Conservation (phyloP, 768 basidiomycete genomes). For the Candolleomyces aberdarensis region DNA sequence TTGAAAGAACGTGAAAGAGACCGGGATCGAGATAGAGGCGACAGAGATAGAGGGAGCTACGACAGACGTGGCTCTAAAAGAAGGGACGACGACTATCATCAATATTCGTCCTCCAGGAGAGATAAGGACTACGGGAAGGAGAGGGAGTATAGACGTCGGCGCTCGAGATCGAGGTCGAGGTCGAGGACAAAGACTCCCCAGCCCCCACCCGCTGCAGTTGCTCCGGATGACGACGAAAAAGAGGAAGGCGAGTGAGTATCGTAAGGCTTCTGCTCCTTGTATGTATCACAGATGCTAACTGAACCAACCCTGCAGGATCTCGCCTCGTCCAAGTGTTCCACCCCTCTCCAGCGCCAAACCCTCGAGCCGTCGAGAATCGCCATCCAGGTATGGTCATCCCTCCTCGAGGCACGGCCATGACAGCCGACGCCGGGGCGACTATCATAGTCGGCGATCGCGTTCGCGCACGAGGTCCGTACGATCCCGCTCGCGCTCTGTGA, state of each 20-base stretch:
- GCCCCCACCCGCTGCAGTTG: constrained; percentile 8
- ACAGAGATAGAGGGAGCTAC: neutral
- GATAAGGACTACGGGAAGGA: neutral
- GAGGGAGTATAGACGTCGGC: constrained; percentile 18
- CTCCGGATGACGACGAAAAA: constrained; percentile 50
- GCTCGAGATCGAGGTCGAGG: constrained; percentile 21
- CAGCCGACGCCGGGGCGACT: neutral
- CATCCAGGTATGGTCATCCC: too few species aligned
- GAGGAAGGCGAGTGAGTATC: constrained; percentile 95
- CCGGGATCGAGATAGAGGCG: constrained; percentile 15
- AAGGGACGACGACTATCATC: constrained; percentile 25
- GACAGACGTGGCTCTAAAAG: constrained; percentile 9
- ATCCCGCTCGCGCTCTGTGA: neutral
- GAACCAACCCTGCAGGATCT: constrained; percentile 48
- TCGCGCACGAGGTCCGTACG: neutral
- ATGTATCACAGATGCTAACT: neutral
- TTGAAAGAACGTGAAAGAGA: constrained; percentile 35
- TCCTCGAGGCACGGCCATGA: too few species aligned
- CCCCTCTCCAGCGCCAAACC: constrained; percentile 7
- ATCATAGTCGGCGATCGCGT: neutral
- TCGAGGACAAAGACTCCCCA: constrained; percentile 18
- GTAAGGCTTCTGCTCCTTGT: constrained; percentile 17
- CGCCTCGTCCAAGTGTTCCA: constrained; percentile 44
- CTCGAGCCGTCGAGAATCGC: neutral
- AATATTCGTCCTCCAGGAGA: constrained; percentile 19